Evolutionary conservation across 495 filamentous ascomycete genomes (phyloP), one percentile per base, ranked within the genome.

Genomic region (Xylaria flabelliformis): DNA sequence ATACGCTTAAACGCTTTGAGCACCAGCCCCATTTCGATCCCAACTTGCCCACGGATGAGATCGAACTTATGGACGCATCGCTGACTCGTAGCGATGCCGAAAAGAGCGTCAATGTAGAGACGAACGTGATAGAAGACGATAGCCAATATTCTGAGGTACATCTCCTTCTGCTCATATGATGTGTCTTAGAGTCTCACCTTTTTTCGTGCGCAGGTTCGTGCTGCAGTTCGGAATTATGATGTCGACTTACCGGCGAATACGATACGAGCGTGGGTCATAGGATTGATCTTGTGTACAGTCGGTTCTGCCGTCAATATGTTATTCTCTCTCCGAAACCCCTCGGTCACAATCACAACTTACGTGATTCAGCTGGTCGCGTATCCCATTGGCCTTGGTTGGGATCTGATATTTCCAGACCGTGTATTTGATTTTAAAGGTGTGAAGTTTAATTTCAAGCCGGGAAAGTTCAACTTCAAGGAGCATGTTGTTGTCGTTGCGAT

Each of bases 401-500:
- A 86, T 72, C 69, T 84, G 46, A 74, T 85, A 71, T 85, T 86
- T 67, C 92, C 91, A 26, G 80, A 88, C 41, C 86, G 88, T 4
- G 78, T 85, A 39, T 89, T 86, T 79, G 86, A 76, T n/a, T 70
- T 91, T 46, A 89, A 86, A 68, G 91, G 91, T 2, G 29, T 86
- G 63, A 84, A 85, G 46, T 89, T 88, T 78, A 89, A 88, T 71
- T 75, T 92, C 17, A 92, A 91, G 66, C 90, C 90, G 7, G 90
- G 92, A 48, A 89, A 86, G 48, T 94, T 94, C 80, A 94, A 93
- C 79, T 89, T 90, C 80, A 94, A 94, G 76, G 92, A 94, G 78
- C 92, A 94, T 84, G 90, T 90, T 32, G 79, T 94, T 67, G 92
- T 94, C 75, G 90, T 91, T 24, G 89, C 92, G 72, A 94, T 93